Conservation (phyloP, 257 asterid species). For the Penstemon eatonii region DNA sequence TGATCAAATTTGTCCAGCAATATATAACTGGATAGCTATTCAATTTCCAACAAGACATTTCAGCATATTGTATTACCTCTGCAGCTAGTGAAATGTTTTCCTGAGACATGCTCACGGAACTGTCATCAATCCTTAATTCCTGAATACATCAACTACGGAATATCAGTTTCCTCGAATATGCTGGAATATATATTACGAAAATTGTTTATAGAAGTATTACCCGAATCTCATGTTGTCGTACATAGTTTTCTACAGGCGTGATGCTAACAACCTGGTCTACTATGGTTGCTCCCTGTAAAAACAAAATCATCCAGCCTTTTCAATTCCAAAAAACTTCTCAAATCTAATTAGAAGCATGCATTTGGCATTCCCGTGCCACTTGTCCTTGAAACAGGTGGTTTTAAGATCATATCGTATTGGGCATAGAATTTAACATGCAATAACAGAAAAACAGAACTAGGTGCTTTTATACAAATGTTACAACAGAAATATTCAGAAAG, state of each 20-base stretch:
- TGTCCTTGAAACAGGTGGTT: background rate
- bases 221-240: constrained; percentile 25
- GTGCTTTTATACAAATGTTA: background rate
- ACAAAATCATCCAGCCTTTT: constrained; percentile 13
- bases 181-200: background rate
- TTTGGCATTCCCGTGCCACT: background rate
- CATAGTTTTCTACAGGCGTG: constrained; percentile 28
- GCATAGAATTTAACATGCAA: constrained; percentile 5
- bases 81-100: constrained; percentile 6
- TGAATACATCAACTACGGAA: constrained; percentile 18
- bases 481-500: background rate
- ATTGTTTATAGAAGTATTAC: constrained; percentile 9
- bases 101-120: constrained; percentile 33
- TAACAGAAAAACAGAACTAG: background rate
- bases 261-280: constrained; percentile 35
- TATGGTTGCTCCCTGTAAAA: constrained; percentile 36
- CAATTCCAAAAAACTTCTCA: background rate
- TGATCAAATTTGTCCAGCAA: background rate
- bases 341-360: background rate
- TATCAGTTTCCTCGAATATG: background rate
- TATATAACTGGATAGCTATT: background rate
- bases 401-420: background rate
- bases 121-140: constrained; percentile 41
- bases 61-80: constrained; percentile 6
- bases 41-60: background rate